These are phyloP conservation scores for Aspergillus sparsus DNA, from an alignment of 495 filamentous ascomycete species.

Conservation along the genomic window DNA sequence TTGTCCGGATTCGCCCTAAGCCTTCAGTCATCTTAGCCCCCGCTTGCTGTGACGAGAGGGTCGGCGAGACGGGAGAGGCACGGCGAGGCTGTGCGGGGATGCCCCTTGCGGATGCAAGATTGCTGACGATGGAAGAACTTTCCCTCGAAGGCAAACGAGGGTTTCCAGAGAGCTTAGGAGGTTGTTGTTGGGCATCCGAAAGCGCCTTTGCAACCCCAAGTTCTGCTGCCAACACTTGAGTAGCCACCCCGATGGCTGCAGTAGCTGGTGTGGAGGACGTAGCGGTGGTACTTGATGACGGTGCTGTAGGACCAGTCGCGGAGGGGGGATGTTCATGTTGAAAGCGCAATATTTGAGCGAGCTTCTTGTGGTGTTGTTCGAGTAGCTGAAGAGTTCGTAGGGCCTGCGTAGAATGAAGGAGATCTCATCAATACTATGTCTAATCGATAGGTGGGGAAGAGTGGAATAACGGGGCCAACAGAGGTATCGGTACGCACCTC, in stretches of 20 bases:
- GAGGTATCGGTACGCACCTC: constrained; percentile 54
- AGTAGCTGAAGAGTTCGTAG: constrained; percentile 79
- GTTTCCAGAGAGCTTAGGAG: constrained; percentile 40
- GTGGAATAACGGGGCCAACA: not conserved
- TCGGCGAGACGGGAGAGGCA: constrained; percentile 62
- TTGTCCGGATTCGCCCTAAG: constrained; percentile 47
- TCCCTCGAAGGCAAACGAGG: constrained; percentile 61
- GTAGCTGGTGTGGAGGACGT: not conserved
- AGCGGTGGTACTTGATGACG: constrained; percentile 1
- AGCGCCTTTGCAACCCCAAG: constrained; percentile 29
- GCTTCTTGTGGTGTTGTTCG: constrained; percentile 79
- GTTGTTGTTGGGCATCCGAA: constrained; percentile 37
- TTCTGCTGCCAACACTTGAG: constrained; percentile 28
- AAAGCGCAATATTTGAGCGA: constrained; percentile 75
- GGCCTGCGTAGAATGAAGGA: constrained; percentile 49
- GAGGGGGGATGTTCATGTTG: constrained; percentile 58
- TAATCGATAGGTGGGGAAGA: not conserved
- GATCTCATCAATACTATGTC: not conserved
- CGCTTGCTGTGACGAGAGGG: constrained; percentile 71
- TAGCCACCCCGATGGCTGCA: constrained; percentile 4
- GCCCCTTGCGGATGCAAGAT: constrained; percentile 83
- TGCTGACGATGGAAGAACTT: constrained; percentile 85
- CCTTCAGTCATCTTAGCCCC: constrained; percentile 68
- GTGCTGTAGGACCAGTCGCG: constrained; percentile 20
- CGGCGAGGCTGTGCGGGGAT: constrained; percentile 71